phyloP scores from a whole-genome alignment of 345 rosid genomes.

The Garcia nutans region DNA sequence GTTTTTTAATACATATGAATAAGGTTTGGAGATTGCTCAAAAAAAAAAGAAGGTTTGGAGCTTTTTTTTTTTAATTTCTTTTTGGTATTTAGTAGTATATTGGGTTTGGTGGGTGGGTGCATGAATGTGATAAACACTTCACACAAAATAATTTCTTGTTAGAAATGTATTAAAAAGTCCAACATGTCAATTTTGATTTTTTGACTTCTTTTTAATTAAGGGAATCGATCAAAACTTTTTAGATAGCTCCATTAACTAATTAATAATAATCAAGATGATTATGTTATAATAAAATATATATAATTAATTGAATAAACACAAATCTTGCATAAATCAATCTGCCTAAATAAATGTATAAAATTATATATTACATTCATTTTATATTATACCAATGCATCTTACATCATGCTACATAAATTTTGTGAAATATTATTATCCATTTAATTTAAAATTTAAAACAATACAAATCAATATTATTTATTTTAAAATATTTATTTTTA shows the following conservation, averaged over 20 bases:
- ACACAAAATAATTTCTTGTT: neutral
- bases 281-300: neutral
- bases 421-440: too few relatives aligned
- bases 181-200: slow-evolving; percentile 20
- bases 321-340: too few relatives aligned
- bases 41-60: neutral
- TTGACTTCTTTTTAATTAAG: neutral
- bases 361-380: too few relatives aligned
- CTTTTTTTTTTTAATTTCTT: neutral
- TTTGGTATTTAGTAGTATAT: slow-evolving; percentile 4
- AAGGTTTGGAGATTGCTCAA: neutral
- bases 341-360: neutral
- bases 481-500: too few relatives aligned
- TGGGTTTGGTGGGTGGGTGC: slow-evolving; percentile 28
- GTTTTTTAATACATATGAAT: neutral
- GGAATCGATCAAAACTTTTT: neutral
- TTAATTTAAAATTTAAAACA: too few relatives aligned
- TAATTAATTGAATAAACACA: too few relatives aligned
- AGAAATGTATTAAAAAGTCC: slow-evolving; percentile 16
- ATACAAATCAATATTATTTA: too few relatives aligned
- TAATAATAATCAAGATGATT: too few relatives aligned
- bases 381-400: too few relatives aligned
- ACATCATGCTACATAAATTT: too few relatives aligned
- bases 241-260: too few relatives aligned
- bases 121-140: slow-evolving; percentile 3